Evolutionary conservation across 352 stramenopile species (phyloP), one percentile per base, ranked within the genome.

Genomic region (Pythium oligandrum): DNA sequence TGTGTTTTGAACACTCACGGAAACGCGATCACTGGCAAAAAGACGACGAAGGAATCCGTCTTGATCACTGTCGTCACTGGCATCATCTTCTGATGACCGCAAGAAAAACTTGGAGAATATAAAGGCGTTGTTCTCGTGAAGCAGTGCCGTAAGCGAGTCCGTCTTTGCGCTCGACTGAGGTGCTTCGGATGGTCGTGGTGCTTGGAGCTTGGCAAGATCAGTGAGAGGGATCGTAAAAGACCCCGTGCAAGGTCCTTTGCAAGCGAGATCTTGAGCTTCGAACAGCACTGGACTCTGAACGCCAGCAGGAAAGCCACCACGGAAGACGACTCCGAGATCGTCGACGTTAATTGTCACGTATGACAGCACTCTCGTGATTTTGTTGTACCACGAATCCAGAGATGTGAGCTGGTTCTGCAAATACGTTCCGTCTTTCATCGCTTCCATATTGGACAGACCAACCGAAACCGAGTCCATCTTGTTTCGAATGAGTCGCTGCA

Each of bases 401-500:
- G 61, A 48, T 3, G 66, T 55, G 31, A 90, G 55, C 44, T 87
- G 62, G 39, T 72, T 78, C 40, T 86, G 61, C 33, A 87, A 54
- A 26, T 80, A 88, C 1, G 75, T 78, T 3, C 75, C 71, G 44
- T 86, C 71, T 10, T 78, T 64, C 35, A 88, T 40, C n/a, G 72
- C 66, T 33, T 82, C 68, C 38, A 88, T 55, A 48, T 88, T 77
- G 11, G 71, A 50, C 5, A 86, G 40, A 0, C 75, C 75, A 6
- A 88, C 71, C 0, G 75, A 73, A 4, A 73, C 74, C 31, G 77
- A 86, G 40, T 86, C 75, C 63, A 88, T 85, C 43, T 73, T 74
- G 53, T 83, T 78, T 1, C 80, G 80, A 37, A 88, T 66, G 8
- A 86, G 79, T 10, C 80, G 73, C 44, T 90, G 77, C 48, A 87